Evolutionary conservation across 352 stramenopile species (phyloP), one percentile per base, ranked within the genome.

Genomic region (Thraustochytrium striatum): DNA sequence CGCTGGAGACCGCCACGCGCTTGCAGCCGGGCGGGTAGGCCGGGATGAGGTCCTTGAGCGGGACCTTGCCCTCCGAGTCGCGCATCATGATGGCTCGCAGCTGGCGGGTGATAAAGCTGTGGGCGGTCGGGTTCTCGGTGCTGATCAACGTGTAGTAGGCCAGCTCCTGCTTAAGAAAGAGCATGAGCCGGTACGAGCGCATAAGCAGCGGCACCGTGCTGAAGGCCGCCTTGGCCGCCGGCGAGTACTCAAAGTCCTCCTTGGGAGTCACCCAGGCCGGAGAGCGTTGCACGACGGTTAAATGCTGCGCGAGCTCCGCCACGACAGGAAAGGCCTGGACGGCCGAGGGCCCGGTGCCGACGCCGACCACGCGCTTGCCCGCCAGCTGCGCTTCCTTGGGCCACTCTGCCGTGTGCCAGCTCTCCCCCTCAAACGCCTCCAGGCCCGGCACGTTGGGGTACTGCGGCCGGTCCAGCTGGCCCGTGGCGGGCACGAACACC

Each of bases 331-430:
- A 81, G 30, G 58, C 58, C 61, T 81, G 72, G n/a, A 81, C 61
- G 8, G 72, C 72, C 19, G 25, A 61, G 33, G 58, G 30, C 30
- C 72, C 72, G 9, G 72, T 82, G 44, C 72, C 72, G 5, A 81
- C 68, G 33, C 72, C 72, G 11, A 81, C 59, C 21, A 81, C 39
- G 32, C 36, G 28, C 58, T 81, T 78, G 41, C 62, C 62, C 55
- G n/a, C 52, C 7, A 81, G 9, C 7, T 78, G 19, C 9, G 62
- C 38, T 32, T 39, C 47, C 9, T 78, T 16, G 62, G 19, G 19
- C 72, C 72, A 81, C 65, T 69, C 25, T 25, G 72, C 61, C n/a
- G 72, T 79, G 52, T 81, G 72, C n/a, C 19, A 65, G 33, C 30
- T 8, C 13, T 55, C 41, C 38, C 72, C 72, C 44, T 81, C 16